Percentiles rank a stretch among this genome's conserved stretches.
Conservation (phyloP, 768 basidiomycete genomes). For the Daedalea quercina region DNA sequence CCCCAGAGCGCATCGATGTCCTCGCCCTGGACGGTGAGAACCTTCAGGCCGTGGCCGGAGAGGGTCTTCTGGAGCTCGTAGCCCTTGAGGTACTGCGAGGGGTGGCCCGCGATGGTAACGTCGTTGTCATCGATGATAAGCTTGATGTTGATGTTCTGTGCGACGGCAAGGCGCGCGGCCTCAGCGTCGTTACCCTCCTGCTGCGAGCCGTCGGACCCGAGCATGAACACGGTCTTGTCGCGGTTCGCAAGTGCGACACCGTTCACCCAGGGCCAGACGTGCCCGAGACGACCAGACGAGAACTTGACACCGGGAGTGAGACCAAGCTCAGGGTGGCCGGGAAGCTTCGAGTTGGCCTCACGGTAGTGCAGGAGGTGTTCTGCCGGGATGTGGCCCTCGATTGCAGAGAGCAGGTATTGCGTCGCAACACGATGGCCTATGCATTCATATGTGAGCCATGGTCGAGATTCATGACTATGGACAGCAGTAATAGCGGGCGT, state of each 20-base stretch:
- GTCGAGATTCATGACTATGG: not conserved
- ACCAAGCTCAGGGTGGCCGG: conserved; percentile 86
- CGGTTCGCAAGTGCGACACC: conserved; percentile 77
- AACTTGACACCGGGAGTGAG: conserved; percentile 91
- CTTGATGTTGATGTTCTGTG: conserved; percentile 78
- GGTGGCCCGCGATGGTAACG: conserved; percentile 89
- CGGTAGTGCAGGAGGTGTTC: conserved; percentile 84
- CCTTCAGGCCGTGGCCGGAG: conserved; percentile 76
- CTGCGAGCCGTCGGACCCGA: conserved; percentile 88
- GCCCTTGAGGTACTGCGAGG: conserved; percentile 79
- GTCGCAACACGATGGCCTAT: conserved; percentile 86
- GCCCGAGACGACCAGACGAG: conserved; percentile 88
- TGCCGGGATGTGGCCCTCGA: conserved; percentile 63
- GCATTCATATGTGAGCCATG: conserved; percentile 4
- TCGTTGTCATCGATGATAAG: conserved; percentile 87
- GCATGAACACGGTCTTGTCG: conserved; percentile 71
- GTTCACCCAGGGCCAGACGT: conserved; percentile 87
- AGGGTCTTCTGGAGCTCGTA: conserved; percentile 68
- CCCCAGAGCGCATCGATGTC: conserved; percentile 74
- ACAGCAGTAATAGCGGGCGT: not conserved
- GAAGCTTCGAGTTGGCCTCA: conserved; percentile 79
- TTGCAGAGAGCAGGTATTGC: conserved; percentile 76
- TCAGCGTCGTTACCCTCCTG: conserved; percentile 92
- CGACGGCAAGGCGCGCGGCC: conserved; percentile 82
- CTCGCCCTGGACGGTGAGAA: conserved; percentile 68